Conservation (phyloP, 2,329 filamentous ascomycete species). For the Cladosporium colombiae region DNA sequence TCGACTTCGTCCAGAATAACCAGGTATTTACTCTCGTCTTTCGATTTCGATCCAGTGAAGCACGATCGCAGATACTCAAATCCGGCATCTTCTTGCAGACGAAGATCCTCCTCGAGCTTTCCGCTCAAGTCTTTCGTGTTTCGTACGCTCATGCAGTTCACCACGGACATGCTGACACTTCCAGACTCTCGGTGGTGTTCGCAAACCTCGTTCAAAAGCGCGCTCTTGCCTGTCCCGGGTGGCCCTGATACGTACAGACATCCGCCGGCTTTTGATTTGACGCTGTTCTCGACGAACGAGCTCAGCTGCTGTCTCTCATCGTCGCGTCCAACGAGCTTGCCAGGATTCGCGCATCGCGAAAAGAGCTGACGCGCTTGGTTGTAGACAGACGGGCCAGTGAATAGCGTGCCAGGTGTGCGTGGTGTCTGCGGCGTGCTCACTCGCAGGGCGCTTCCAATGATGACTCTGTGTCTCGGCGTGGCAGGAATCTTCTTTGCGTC, state of each 20-base stretch:
- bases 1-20: constrained; percentile 95
- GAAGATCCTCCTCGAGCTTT: constrained; percentile 71
- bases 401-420: constrained; percentile 63
- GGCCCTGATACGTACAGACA: constrained; percentile 95
- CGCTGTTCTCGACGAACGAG: constrained; percentile 66
- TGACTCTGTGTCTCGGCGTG: constrained; percentile 80
- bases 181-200: constrained; percentile 55
- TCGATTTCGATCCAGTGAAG: constrained; percentile 63
- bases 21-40: constrained; percentile 64
- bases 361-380: constrained; percentile 86
- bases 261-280: constrained; percentile 64
- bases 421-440: constrained; percentile 69
- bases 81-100: constrained; percentile 63
- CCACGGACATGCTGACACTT: constrained; percentile 68
- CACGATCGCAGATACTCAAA: constrained; percentile 67
- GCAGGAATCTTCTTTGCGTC: constrained; percentile 69
- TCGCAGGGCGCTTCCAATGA: constrained; percentile 12
- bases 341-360: constrained; percentile 72
- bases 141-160: constrained; percentile 98
- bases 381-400: constrained; percentile 73
- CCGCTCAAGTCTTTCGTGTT: constrained; percentile 82
- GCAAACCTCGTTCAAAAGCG: constrained; percentile 76
- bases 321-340: constrained; percentile 76
- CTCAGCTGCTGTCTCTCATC: constrained; percentile 65
- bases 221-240: constrained; percentile 95